Conservation (phyloP, 2,329 filamentous ascomycete genomes). For the Xylaria sp. region DNA sequence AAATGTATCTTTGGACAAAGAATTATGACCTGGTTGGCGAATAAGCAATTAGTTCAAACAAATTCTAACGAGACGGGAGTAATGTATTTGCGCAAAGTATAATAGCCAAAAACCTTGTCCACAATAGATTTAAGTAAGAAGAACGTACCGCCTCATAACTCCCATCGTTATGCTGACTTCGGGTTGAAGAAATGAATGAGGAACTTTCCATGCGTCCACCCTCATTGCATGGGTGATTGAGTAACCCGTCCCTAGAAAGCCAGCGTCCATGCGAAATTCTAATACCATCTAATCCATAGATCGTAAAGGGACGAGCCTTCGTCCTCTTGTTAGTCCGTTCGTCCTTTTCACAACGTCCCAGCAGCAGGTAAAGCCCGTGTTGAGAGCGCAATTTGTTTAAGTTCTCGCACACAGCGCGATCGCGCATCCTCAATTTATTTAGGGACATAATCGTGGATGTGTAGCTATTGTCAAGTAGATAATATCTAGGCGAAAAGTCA, state of each 20-base stretch:
- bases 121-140: background rate
- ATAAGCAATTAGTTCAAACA: background rate
- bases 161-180: background rate
- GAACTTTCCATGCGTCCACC: background rate
- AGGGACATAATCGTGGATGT: background rate
- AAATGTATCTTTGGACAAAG: background rate
- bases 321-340: no score
- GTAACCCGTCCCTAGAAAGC: background rate
- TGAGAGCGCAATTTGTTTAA: background rate
- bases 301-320: background rate
- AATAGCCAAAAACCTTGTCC: background rate
- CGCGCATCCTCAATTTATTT: background rate
- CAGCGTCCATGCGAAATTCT: background rate
- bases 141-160: background rate
- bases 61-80: background rate
- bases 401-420: background rate
- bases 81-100: background rate
- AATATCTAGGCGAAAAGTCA: background rate
- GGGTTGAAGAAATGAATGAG: background rate
- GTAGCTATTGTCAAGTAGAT: background rate
- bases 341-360: background rate
- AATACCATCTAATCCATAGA: background rate
- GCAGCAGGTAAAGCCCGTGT: constrained; percentile 1
- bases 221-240: background rate
- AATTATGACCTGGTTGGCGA: background rate